Evolutionary conservation across 2,329 filamentous ascomycete species (phyloP), one percentile per base, ranked within the genome.

Genomic region (Fusarium continuum): DNA sequence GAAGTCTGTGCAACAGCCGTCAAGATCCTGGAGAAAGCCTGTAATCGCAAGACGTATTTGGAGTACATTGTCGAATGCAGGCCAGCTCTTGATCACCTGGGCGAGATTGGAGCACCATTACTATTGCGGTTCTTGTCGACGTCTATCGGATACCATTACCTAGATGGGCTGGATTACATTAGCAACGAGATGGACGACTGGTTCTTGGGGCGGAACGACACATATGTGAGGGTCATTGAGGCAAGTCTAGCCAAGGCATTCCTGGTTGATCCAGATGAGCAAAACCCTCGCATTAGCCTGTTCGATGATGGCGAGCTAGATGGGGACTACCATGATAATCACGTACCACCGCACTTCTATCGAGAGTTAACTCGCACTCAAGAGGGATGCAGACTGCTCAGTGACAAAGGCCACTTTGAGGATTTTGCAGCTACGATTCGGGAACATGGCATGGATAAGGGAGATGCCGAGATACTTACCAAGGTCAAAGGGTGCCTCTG

Each of bases 101-200:
- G 95, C 23, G 95, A 99, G 74, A 98, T 99, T 63, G 95, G 95
- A 3, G 95, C 96, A 14, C 95, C 96, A 2, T 81, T 99, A 19
- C 84, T 99, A 5, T 81, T 99, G 46, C 90, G 95, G 34, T 99
- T 99, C 76, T 77, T 99, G 49, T 97, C 93, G 0, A 98, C 94
- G 1, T 97, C 93, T 3, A 94, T 97, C 54, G 95, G 95, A 44
- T 99, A 99, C 73, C 93, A 98, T 76, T 99, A 99, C 76, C 83
- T 99, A 6, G 93, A 98, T 73, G 95, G 93, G 0, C 82, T 99
- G 36, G 96, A 99, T 78, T 99, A 99, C 74, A 99, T 99, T 76
- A 97, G 93, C 61, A 95, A 96, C 73, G 96, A 99, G 75, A 99
- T 99, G 95, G 95, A 99, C 69, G 96, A 99, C 77, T 99, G 95